A percentile compares a stretch with the other conserved stretches of the same genome.
These are phyloP conservation scores for Myriangium duriaei DNA, from an alignment of 2,329 filamentous ascomycete species.

Conservation along the genomic window DNA sequence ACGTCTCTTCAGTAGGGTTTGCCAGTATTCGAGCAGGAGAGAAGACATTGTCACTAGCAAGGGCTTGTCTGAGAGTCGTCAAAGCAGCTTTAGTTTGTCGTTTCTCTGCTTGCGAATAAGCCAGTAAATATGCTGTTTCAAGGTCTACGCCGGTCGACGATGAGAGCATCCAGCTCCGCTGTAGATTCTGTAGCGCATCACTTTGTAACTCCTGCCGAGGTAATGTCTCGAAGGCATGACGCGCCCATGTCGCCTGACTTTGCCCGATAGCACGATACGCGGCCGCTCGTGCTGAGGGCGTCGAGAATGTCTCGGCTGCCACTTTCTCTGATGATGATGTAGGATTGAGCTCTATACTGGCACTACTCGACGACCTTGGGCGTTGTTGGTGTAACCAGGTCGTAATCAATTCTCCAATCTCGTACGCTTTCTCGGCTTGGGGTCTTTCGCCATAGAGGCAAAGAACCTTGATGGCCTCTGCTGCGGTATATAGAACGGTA, in stretches of 20 bases:
- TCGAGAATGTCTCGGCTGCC: constrained; percentile 33
- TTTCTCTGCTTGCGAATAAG: constrained; percentile 76
- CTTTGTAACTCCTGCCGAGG: constrained; percentile 60
- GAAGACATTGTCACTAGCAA: neutral
- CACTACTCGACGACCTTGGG: constrained; percentile 15
- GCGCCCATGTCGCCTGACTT: constrained; percentile 77
- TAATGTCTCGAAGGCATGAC: constrained; percentile 63
- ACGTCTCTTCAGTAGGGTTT: constrained; percentile 12
- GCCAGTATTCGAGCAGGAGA: constrained; percentile 9
- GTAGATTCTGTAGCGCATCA: constrained; percentile 64
- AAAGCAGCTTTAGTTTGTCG: constrained; percentile 70
- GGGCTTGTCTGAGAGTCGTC: constrained; percentile 21
- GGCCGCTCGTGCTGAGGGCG: constrained; percentile 50
- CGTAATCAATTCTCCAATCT: constrained; percentile 59
- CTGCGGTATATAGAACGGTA: constrained; percentile 62
- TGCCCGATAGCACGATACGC: constrained; percentile 79
- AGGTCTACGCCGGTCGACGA: constrained; percentile 40
- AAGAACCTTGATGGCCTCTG: constrained; percentile 66
- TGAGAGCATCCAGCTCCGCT: constrained; percentile 40
- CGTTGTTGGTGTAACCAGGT: constrained; percentile 56
- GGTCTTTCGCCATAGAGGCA: constrained; percentile 67
- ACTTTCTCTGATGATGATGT: constrained; percentile 18
- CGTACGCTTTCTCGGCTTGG: constrained; percentile 66
- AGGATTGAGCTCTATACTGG: constrained; percentile 13
- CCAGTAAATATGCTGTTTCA: constrained; percentile 68